A percentile compares a stretch with the other conserved stretches of the same genome.
Evolutionary conservation across 164 flowering plant species (phyloP).

Genomic region (Tinospora cordifolia): DNA sequence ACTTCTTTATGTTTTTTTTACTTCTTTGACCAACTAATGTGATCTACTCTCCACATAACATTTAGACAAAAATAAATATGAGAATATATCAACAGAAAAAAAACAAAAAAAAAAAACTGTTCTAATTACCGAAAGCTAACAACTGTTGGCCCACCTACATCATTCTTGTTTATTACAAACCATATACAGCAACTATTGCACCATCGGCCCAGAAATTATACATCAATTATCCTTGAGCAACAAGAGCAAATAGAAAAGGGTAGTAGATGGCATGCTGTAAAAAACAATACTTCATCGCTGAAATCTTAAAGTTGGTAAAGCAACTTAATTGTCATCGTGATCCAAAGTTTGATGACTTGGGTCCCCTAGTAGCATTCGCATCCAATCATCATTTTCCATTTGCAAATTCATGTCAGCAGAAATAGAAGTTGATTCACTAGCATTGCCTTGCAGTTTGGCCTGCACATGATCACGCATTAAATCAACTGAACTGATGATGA

Average conservation of each 20-base stretch:
- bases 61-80: too few species aligned
- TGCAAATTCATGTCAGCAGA: neutral
- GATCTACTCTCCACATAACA: too few species aligned
- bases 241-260: too few species aligned
- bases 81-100: too few species aligned
- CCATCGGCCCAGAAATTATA: too few species aligned
- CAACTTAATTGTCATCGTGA: neutral
- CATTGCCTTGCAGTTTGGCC: conserved; percentile 2
- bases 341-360: conserved; percentile 6
- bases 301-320: neutral
- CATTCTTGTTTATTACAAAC: conserved; percentile 2
- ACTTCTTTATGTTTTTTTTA: too few species aligned
- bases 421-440: conserved; percentile 6
- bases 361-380: neutral
- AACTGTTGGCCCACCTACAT: neutral
- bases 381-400: conserved; percentile 5
- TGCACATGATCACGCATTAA: conserved; percentile 8
- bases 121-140: neutral
- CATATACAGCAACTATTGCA: neutral
- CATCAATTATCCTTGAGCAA: too few species aligned
- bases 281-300: neutral
- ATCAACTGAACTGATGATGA: neutral
- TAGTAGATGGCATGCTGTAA: neutral
- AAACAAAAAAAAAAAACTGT: neutral
- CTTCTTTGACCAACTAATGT: too few species aligned